These are phyloP conservation scores for Rhizophagus sp. DNA, from an alignment of 192 early-diverging fungal species.

Conservation along the genomic window DNA sequence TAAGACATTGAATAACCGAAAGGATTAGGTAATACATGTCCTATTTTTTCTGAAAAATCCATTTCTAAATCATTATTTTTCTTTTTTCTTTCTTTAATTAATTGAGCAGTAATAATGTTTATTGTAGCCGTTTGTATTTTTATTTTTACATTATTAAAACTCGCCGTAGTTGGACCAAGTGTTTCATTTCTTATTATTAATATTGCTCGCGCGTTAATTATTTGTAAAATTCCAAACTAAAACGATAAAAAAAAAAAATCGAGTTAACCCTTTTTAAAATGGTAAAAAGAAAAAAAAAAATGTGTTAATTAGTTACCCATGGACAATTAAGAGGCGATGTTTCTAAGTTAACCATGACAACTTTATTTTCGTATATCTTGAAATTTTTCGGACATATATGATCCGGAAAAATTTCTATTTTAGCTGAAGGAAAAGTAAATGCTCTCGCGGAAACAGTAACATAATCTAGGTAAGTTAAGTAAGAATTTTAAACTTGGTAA, in stretches of 20 bases:
- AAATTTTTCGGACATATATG: not conserved
- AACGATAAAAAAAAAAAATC: not conserved
- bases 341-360: not conserved
- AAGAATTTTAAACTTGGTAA: not conserved
- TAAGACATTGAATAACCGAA: not conserved
- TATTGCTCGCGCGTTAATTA: not conserved
- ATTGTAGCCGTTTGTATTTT: not conserved
- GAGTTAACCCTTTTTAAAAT: not conserved
- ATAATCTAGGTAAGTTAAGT: not conserved
- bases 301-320: not conserved
- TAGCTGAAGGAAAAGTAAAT: not conserved
- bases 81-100: not conserved
- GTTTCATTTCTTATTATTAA: not conserved
- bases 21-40: not conserved
- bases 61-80: not conserved
- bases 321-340: not conserved
- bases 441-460: not conserved
- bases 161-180: not conserved
- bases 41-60: not conserved
- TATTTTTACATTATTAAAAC: not conserved
- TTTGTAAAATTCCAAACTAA: not conserved
- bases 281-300: not conserved
- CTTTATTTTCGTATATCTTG: not conserved
- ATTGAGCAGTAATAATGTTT: not conserved
- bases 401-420: not conserved